Base-by-base conservation (phyloP, 371 early-diverging fungal species). In the Zychaea mexicana region DNA sequence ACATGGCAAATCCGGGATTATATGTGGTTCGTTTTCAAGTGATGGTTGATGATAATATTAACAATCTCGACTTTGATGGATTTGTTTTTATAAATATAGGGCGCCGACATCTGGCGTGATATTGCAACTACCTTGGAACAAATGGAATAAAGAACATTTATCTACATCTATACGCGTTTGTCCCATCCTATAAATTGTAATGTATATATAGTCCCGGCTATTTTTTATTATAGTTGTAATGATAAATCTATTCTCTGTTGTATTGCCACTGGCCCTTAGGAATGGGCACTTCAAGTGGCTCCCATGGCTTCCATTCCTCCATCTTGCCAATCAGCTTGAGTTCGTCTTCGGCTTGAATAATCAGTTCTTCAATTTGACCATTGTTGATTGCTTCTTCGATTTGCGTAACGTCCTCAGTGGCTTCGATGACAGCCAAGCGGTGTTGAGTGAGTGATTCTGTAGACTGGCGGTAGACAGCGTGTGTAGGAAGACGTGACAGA, bases 321-420 rank as follows among this genome's bases (percentile, higher is more conserved):
- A 97, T 90, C 77, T 92, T 89, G 62, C 69, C 76, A 28, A 92
- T 83, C 57, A 97, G 76, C 66, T 83, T 85, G 63, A 90, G 83
- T 76, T 97, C 97, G 39, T 92, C 94, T 67, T 94, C 84, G 10
- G 96, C 96, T 73, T 92, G 94, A 52, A 79, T 69, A 59, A 96
- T 91, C 15, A 97, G 77, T 83, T 97, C 95, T 76, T 97, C 97
- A 68, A 97, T 92, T 81, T 94, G 93, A 46, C 96, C 96, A 38
- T 82, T 85, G 66, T 82, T 83, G 57, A 96, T 80, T 62, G 85
- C 71, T 62, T 83, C 65, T 78, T 96, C 97, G 64, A 96, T 93
- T 72, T 87, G 83, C 31, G 68, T 61, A 46, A 92, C 74, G 63
- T 91, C 86, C 57, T 90, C 89, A 42, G 86, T 88, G 26, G 76